phyloP scores from a whole-genome alignment of 2,329 filamentous ascomycete species.

The Paraphoma sp. region DNA sequence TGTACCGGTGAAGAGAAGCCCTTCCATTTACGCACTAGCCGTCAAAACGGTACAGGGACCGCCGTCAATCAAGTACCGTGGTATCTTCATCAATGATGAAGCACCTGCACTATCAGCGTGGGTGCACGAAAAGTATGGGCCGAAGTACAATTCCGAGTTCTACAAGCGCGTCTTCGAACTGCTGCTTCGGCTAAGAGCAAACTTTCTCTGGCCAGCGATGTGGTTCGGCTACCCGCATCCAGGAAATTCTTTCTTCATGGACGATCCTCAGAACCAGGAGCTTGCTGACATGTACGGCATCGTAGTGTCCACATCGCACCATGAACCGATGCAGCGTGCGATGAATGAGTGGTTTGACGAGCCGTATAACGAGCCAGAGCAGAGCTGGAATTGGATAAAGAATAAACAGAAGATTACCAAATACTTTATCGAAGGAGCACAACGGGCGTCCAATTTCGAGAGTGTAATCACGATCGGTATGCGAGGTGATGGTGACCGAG shows the following conservation, averaged over 20 bases:
- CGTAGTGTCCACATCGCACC: constrained; percentile 24
- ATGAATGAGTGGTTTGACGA: constrained; percentile 19
- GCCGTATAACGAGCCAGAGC: background rate
- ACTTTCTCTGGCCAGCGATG: constrained; percentile 31
- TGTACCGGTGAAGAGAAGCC: background rate
- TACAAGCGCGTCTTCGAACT: constrained; percentile 16
- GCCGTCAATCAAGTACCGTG: constrained; percentile 69
- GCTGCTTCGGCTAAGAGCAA: constrained; percentile 13
- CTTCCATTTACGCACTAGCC: background rate
- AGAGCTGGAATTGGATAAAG: constrained; percentile 11
- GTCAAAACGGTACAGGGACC: constrained; percentile 50
- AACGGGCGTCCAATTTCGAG: constrained; percentile 4
- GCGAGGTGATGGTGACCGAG: constrained; percentile 11
- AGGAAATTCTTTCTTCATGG: constrained; percentile 23
- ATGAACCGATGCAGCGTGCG: constrained; percentile 25
- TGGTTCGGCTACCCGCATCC: constrained; percentile 23
- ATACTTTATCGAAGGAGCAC: constrained; percentile 7
- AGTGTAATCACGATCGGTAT: constrained; percentile 13
- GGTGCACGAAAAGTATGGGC: constrained; percentile 56
- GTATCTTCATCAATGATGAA: constrained; percentile 72
- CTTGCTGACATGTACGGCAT: constrained; percentile 24
- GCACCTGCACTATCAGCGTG: constrained; percentile 68
- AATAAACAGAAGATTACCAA: constrained; percentile 12
- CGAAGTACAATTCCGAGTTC: constrained; percentile 34
- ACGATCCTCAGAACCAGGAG: constrained; percentile 22